Base-by-base conservation (phyloP, 345 rosid species). In the Mangifera indica region DNA sequence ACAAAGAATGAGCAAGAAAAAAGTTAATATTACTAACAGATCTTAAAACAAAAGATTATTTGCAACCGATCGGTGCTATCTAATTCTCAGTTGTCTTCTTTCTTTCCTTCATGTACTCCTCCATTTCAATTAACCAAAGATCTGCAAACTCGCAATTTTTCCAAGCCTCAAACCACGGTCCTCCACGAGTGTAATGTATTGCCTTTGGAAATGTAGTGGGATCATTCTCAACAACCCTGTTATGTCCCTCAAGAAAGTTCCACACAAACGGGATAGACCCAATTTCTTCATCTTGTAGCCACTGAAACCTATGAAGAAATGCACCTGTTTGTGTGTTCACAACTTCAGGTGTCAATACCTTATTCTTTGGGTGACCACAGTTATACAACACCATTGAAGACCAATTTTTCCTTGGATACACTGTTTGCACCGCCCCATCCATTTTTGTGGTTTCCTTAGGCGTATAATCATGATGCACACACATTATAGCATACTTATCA, bases 91-190 rank as follows among this genome's bases (percentile, higher is more conserved):
- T 70, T 60, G 56, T 62, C 69, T 75, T 83, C 49, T 77, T 78
- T 51, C 65, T 34, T 70, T 80, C 80, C 9, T 77, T 74, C 61
- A 7, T 59, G 79, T 76, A 89, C 67, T 92, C 93, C 55, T 87
- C 87, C 89, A 83, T 82, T 81, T 91, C 99, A 14, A 78, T 80
- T 62, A 90, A 69, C 99, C 99, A 95, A 14, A 92, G 83, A 79
- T 92, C 96, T 0, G 98, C 98, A 74, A 95, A 95, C 51, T 92
- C 97, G 15, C 99, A 92, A 32, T 89, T 78, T 79, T 88, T 95
- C 98, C 98, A 92, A 48, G 92, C 90, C 66, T 95, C 97, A 62
- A 95, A 91, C 99, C 99, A 95, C 0, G 98, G 99, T 10, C 99
- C 99, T 55, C 98, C 99, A 0, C 97, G 92, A 65, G 99, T 92